Percentiles rank a stretch among this genome's conserved stretches.
These are phyloP conservation scores for Arachnopeziza araneosa DNA, from an alignment of 2,329 filamentous ascomycete species.

Conservation along the genomic window DNA sequence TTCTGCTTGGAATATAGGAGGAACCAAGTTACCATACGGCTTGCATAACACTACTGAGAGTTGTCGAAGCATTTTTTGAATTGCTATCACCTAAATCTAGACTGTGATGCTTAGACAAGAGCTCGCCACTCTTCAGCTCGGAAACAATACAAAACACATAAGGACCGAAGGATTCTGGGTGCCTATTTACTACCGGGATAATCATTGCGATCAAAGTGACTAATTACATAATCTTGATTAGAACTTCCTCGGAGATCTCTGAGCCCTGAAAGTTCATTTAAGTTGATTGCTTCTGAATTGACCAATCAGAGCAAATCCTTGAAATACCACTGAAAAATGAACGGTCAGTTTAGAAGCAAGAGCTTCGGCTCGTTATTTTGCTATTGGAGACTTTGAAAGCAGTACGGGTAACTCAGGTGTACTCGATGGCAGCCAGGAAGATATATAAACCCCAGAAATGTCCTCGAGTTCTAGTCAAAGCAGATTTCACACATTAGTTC, in stretches of 20 bases:
- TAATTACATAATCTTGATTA: neutral
- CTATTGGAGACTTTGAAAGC: neutral
- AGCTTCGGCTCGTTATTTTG: neutral
- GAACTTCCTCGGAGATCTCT: neutral
- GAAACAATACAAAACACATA: no score
- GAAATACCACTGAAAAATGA: neutral
- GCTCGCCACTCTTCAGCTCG: no score
- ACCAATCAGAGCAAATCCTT: neutral
- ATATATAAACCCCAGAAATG: neutral
- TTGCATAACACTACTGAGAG: no score
- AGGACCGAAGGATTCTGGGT: no score
- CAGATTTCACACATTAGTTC: neutral
- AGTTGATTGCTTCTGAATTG: neutral
- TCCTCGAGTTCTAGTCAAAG: neutral
- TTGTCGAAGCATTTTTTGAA: no score
- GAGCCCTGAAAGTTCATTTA: neutral
- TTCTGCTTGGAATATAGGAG: no score
- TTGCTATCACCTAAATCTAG: no score
- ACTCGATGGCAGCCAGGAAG: neutral
- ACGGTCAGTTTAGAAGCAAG: neutral
- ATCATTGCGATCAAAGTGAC: neutral
- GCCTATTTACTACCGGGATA: no score
- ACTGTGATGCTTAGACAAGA: no score
- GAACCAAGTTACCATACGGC: no score
- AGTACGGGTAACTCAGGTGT: neutral